Conservation (phyloP, 1,284 basidiomycete genomes). For the Phellopilus nigrolimitatus region DNA sequence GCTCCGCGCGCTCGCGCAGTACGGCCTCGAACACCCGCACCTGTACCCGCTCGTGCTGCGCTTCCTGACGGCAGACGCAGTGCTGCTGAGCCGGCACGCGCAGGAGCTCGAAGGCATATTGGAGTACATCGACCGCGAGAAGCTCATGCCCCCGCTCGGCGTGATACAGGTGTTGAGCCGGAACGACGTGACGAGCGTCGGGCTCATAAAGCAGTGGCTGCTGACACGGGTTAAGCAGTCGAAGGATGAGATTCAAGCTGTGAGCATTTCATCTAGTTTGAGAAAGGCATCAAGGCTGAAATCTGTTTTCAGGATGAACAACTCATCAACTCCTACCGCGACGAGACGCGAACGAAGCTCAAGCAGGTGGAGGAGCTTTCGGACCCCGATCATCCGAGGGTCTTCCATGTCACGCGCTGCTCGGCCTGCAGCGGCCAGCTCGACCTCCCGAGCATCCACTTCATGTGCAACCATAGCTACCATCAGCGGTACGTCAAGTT, state of each 20-base stretch:
- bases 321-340: constrained; percentile 80
- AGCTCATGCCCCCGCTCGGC: constrained; percentile 82
- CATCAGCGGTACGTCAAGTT: constrained; percentile 70
- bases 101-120: constrained; percentile 69
- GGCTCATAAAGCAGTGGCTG: constrained; percentile 88
- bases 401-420: constrained; percentile 94
- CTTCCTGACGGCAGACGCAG: constrained; percentile 80
- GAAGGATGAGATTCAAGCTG: constrained; percentile 72
- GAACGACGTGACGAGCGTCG: constrained; percentile 85
- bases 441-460: constrained; percentile 91
- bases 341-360: constrained; percentile 79
- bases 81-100: constrained; percentile 64
- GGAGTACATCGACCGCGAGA: constrained; percentile 71
- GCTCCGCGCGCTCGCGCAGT: constrained; percentile 64
- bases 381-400: constrained; percentile 70
- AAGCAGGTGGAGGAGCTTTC: constrained; percentile 79
- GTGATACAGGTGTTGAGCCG: constrained; percentile 86
- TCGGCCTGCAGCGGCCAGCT: constrained; percentile 83
- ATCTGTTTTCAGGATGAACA: constrained; percentile 87
- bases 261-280: constrained; percentile 35
- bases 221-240: constrained; percentile 72
- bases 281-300: too few species aligned
- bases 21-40: constrained; percentile 67
- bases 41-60: constrained; percentile 88
- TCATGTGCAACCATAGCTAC: constrained; percentile 98